Evolutionary conservation across 73 alveolate genomes (phyloP).

Genomic region (Paraurostyla sp.): DNA sequence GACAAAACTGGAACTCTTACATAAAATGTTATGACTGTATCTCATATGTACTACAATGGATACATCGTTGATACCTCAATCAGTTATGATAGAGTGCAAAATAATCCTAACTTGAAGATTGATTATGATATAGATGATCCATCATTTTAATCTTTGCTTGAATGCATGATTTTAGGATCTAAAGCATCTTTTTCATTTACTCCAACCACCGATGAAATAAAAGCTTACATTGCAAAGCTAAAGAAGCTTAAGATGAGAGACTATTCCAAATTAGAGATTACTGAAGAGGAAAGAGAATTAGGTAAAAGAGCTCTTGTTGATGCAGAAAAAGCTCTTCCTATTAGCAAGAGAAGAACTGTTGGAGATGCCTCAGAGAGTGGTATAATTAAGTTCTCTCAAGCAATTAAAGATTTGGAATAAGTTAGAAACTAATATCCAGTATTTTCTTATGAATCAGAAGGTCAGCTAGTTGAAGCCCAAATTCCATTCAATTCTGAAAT

Average conservation of each 20-base stretch:
- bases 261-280: background rate
- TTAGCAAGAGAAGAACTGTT: conserved; percentile 75
- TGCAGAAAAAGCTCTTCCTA: conserved; percentile 13
- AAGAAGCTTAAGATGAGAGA: background rate
- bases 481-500: conserved; percentile 66
- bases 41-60: conserved; percentile 61
- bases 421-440: conserved; percentile 57
- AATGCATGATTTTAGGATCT: conserved; percentile 56
- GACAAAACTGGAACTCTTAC: conserved; percentile 96
- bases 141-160: conserved; percentile 15
- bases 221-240: conserved; percentile 47
- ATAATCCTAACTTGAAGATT: background rate
- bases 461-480: conserved; percentile 18
- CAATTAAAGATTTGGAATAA: conserved; percentile 75
- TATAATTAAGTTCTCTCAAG: conserved; percentile 92
- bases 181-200: conserved; percentile 56
- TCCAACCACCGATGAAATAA: conserved; percentile 55
- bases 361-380: conserved; percentile 98
- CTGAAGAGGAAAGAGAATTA: conserved; percentile 33
- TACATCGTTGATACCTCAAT: conserved; percentile 19
- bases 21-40: conserved; percentile 86
- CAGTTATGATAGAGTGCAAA: background rate
- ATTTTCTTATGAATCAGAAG: conserved; percentile 45
- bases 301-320: background rate
- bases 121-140: conserved; percentile 55